Evolutionary conservation across 73 alveolate species (phyloP), one percentile per base, ranked within the genome.

Genomic region (Blepharisma japonicum): DNA sequence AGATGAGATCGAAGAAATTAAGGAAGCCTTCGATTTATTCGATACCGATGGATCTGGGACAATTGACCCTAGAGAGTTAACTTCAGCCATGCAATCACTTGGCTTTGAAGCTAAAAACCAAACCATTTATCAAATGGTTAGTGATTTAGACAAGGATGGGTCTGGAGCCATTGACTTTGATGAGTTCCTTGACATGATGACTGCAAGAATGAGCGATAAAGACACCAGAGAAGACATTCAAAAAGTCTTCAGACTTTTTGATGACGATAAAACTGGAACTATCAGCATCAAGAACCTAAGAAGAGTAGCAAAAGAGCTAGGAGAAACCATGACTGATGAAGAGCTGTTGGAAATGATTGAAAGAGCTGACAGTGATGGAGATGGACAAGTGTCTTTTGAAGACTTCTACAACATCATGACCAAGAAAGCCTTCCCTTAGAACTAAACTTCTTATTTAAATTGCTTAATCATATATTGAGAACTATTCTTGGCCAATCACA

Each of bases 301-400:
- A 78, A 82, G 93, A 79, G 94, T 94, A 7, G 96, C 99, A 6
- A 81, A 90, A 81, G 99, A 94, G 67, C 85, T 94, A 38, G 98
- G 98, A 53, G 98, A 92, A 80, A 96, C 90, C 81, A 94, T 94
- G 99, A 90, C 96, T 21, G 99, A 90, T 76, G 98, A 94, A 77
- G 99, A 94, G 83, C 77, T 94, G 68, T 68, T 83, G 51, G 97
- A 89, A 68, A 94, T 94, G 99, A 80, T 94, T 49, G 92, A 86
- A 47, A 92, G 96, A 23, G 98, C 98, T 11, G 78, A 68, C 45
- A 55, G 61, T 23, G 78, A 68, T 32, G 18, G 49, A 68, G 78
- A 88, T 27, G 91, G 88, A 6, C 96, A 93, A 72, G 82, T 93
- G 27, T 83, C 90, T 55, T 89, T 90, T 76, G 89, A 88, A 20